A percentile compares a stretch with the other conserved stretches of the same genome.
phyloP scores from a whole-genome alignment of 2,329 filamentous ascomycete species.

The Pyricularia grisea region DNA sequence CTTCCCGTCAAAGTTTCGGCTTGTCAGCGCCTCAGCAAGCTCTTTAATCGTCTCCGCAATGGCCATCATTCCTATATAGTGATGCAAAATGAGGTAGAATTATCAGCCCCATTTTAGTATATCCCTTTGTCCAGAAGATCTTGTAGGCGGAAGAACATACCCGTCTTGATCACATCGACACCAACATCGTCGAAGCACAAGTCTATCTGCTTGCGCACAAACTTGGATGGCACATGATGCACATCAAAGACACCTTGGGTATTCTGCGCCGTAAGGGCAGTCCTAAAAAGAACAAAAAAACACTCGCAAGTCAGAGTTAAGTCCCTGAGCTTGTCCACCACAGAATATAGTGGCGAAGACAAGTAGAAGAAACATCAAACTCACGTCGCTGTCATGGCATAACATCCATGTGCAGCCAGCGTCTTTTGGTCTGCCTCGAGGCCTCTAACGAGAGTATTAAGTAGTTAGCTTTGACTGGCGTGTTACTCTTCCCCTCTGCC shows the following conservation, averaged over 20 bases:
- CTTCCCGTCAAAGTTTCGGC: constrained; percentile 40
- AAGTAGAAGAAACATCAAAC: not conserved
- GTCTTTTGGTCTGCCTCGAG: constrained; percentile 96
- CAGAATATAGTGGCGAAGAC: not conserved
- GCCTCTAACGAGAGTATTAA: constrained; percentile 46
- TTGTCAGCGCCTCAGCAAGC: constrained; percentile 53
- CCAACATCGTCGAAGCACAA: constrained; percentile 76
- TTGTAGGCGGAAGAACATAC: constrained; percentile 32
- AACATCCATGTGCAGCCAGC: constrained; percentile 82
- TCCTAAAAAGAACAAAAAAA: no score
- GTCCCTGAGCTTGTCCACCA: not conserved
- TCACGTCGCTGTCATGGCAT: constrained; percentile 86
- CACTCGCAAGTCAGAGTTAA: not conserved
- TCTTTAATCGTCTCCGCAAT: constrained; percentile 60
- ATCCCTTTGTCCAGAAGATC: no score
- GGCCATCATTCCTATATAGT: constrained; percentile 66
- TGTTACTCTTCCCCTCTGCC: not conserved
- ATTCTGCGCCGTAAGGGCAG: constrained; percentile 92
- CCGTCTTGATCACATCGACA: constrained; percentile 85
- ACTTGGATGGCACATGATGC: constrained; percentile 66
- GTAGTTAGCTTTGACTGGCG: not conserved
- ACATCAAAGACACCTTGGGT: constrained; percentile 77
- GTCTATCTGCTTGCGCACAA: constrained; percentile 79
- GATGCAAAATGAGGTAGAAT: not conserved
- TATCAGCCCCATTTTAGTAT: not conserved